A percentile compares a stretch with the other conserved stretches of the same genome.
phyloP scores from a whole-genome alignment of 805 yeast genomes.

The Lipomyces chichibuensis region DNA sequence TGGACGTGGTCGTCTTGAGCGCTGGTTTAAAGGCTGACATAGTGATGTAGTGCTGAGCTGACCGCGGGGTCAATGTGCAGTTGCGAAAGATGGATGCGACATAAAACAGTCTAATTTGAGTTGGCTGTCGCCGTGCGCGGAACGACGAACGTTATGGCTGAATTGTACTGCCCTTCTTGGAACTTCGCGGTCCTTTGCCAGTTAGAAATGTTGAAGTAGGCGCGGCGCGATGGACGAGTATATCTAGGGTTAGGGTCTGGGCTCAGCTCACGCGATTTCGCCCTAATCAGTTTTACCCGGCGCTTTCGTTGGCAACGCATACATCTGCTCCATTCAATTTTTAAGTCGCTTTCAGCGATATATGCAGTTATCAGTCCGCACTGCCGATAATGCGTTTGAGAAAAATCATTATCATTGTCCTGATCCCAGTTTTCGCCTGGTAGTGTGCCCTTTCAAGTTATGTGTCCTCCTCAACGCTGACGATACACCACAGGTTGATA shows the following conservation, averaged over 20 bases:
- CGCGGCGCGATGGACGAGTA: conserved; percentile 14
- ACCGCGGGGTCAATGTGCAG: neutral
- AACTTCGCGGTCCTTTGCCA: too few relatives aligned
- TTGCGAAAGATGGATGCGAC: neutral
- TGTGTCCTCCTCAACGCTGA: neutral
- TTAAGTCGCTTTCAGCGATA: neutral
- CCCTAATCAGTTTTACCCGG: neutral
- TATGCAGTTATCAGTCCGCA: neutral
- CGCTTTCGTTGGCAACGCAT: too few relatives aligned
- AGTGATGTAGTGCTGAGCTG: neutral
- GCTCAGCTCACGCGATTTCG: neutral
- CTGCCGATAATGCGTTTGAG: conserved; percentile 17
- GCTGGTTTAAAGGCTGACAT: conserved; percentile 16
- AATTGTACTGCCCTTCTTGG: neutral
- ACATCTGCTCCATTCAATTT: too few relatives aligned
- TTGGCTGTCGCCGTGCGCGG: neutral
- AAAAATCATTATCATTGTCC: neutral
- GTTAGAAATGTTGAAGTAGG: neutral
- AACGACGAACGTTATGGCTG: neutral
- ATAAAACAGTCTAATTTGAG: neutral
- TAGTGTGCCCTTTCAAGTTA: neutral
- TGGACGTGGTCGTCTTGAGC: conserved; percentile 14
- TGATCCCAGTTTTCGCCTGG: conserved; percentile 12
- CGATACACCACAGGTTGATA: conserved; percentile 8
- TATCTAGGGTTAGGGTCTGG: neutral